A percentile compares a stretch with the other conserved stretches of the same genome.
phyloP scores from a whole-genome alignment of 495 filamentous ascomycete genomes.

The Oidiodendron maius region DNA sequence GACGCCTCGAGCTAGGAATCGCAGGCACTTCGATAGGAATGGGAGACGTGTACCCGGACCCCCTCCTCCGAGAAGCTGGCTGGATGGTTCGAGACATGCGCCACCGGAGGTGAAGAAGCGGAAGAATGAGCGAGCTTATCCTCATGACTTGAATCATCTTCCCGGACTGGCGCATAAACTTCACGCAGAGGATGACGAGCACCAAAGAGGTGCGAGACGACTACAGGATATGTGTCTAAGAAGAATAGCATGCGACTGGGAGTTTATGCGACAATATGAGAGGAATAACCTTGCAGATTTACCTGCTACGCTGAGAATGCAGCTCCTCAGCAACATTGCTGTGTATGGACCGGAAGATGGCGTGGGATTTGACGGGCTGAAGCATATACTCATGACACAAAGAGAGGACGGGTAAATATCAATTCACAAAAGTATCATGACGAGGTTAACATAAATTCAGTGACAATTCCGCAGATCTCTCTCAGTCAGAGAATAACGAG shows the following conservation, averaged over 20 bases:
- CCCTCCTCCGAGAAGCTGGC: conserved; percentile 67
- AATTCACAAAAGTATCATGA: too few species aligned
- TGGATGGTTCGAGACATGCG: conserved; percentile 29
- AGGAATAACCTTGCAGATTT: conserved; percentile 58
- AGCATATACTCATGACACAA: conserved; percentile 6
- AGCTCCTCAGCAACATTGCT: conserved; percentile 59
- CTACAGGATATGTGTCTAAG: conserved; percentile 52
- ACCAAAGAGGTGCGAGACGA: conserved; percentile 30
- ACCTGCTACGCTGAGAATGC: conserved; percentile 52
- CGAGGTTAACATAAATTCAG: too few species aligned
- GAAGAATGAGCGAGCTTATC: conserved; percentile 20
- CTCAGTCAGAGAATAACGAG: conserved; percentile 38
- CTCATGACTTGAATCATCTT: conserved; percentile 29
- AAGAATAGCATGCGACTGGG: conserved; percentile 62
- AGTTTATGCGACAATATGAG: conserved; percentile 60
- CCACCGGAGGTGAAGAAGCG: conserved; percentile 1
- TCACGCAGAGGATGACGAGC: not conserved
- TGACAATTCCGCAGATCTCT: too few species aligned
- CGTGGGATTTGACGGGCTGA: conserved; percentile 36
- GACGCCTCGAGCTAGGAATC: conserved; percentile 14
- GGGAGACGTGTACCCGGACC: conserved; percentile 55
- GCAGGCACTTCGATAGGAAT: conserved; percentile 28
- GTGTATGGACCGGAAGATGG: conserved; percentile 42
- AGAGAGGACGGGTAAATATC: not conserved
- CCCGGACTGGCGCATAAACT: conserved; percentile 27